Evolutionary conservation across 352 stramenopile genomes (phyloP).

Genomic region (Globisporangium apiculatum): DNA sequence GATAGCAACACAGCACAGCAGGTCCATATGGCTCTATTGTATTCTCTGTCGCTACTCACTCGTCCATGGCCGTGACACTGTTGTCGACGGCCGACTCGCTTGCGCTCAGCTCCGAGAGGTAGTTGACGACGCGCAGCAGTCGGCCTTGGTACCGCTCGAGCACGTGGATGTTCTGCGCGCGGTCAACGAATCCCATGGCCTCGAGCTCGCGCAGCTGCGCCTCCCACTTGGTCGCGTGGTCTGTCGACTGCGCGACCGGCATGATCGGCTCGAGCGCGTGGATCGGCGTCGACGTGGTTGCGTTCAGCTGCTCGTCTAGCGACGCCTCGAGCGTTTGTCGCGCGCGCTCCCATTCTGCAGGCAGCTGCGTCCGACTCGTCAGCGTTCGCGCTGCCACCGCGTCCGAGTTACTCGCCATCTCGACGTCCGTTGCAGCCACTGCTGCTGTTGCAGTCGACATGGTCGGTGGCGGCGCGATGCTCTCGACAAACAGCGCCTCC

Average conservation of each 20-base stretch:
- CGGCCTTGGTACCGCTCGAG: constrained; percentile 79
- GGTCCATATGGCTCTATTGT: background rate
- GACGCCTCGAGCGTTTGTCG: constrained; percentile 31
- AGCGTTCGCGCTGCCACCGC: background rate
- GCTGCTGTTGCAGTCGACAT: background rate
- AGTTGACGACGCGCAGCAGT: constrained; percentile 78
- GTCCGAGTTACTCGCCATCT: background rate
- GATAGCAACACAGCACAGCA: background rate
- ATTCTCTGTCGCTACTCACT: constrained; percentile 15
- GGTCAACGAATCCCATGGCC: constrained; percentile 68
- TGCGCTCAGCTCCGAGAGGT: constrained; percentile 54
- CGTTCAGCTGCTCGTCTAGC: constrained; percentile 44
- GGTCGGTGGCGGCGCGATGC: constrained; percentile 4
- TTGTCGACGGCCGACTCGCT: constrained; percentile 5
- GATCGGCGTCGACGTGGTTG: constrained; percentile 32
- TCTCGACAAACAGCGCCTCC: constrained; percentile 66
- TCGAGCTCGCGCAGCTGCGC: constrained; percentile 58
- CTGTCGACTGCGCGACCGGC: constrained; percentile 31
- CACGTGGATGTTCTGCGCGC: constrained; percentile 52
- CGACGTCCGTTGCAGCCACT: background rate
- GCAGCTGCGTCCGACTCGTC: constrained; percentile 16
- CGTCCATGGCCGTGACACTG: constrained; percentile 30
- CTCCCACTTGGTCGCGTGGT: constrained; percentile 54
- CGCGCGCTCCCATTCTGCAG: constrained; percentile 36
- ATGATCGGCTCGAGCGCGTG: constrained; percentile 69